phyloP scores from a whole-genome alignment of 2,329 filamentous ascomycete genomes.

The Microdochium bolleyi region DNA sequence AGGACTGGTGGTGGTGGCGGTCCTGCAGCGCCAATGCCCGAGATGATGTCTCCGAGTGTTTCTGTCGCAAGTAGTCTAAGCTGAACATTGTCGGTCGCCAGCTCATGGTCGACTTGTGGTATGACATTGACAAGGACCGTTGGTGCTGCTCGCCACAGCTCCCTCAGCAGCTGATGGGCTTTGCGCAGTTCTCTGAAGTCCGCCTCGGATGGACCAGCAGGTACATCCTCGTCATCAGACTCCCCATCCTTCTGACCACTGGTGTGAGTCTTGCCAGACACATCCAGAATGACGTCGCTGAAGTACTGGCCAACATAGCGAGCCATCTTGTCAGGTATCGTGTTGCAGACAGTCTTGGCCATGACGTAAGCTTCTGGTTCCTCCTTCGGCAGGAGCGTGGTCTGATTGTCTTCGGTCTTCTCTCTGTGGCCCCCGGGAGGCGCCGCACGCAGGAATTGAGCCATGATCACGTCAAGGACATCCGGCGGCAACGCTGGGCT shows the following conservation, averaged over 20 bases:
- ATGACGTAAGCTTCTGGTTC: slow-evolving; percentile 92
- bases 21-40: slow-evolving; percentile 86
- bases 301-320: slow-evolving; percentile 94
- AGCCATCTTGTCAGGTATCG: slow-evolving; percentile 87
- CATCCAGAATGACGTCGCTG: slow-evolving; percentile 90
- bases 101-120: slow-evolving; percentile 84
- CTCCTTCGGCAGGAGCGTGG: slow-evolving; percentile 76
- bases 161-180: slow-evolving; percentile 80
- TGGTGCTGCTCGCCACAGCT: slow-evolving; percentile 89
- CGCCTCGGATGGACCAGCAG: slow-evolving; percentile 63
- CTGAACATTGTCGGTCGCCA: slow-evolving; percentile 82
- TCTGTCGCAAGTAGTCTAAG: slow-evolving; percentile 84
- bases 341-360: slow-evolving; percentile 89
- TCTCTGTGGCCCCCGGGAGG: slow-evolving; percentile 56
- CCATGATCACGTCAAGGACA: slow-evolving; percentile 87
- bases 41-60: slow-evolving; percentile 89
- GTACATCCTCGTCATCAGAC: slow-evolving; percentile 52
- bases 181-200: slow-evolving; percentile 85
- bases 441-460: slow-evolving; percentile 87
- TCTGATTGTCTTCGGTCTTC: slow-evolving; percentile 62
- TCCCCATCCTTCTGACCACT: slow-evolving; percentile 54
- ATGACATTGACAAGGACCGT: slow-evolving; percentile 87
- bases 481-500: slow-evolving; percentile 66
- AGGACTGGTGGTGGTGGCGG: slow-evolving; percentile 64
- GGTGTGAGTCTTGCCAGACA: slow-evolving; percentile 52